Conservation (phyloP, 73 alveolate genomes). For the Loxodes magnus region DNA sequence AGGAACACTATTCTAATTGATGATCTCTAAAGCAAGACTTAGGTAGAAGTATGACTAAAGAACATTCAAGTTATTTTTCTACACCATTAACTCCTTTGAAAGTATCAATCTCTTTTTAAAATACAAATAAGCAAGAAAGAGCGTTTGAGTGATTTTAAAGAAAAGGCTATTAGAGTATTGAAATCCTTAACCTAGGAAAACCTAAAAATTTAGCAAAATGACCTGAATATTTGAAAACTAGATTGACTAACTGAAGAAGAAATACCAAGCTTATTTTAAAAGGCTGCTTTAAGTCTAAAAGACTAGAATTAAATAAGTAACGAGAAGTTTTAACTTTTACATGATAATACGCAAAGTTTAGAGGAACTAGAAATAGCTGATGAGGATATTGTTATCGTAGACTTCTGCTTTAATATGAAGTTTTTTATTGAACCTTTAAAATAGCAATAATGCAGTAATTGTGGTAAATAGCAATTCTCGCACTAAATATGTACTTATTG, state of each 20-base stretch:
- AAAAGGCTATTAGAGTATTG: no score
- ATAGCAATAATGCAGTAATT: neutral
- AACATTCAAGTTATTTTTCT: conserved; percentile 11
- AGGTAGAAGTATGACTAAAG: conserved; percentile 34
- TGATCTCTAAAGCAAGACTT: conserved; percentile 16
- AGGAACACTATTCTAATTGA: conserved; percentile 18
- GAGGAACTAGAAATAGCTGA: conserved; percentile 43
- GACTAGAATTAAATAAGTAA: no score
- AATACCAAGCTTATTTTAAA: neutral
- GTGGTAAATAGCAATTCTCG: conserved; percentile 14
- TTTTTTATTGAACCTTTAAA: neutral
- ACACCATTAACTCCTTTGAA: conserved; percentile 22
- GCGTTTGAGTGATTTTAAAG: neutral
- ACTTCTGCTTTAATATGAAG: conserved; percentile 9
- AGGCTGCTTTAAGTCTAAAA: neutral
- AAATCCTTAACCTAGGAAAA: neutral
- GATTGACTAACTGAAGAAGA: neutral
- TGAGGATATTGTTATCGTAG: conserved; percentile 33
- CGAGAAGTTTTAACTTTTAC: conserved; percentile 4
- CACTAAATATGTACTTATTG: conserved; percentile 25
- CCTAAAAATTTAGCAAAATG: neutral
- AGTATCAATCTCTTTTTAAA: neutral
- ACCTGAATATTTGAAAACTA: neutral
- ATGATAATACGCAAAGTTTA: conserved; percentile 14
- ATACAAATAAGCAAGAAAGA: conserved; percentile 22